Evolutionary conservation across 169 alveolate species (phyloP).

Genomic region (Plasmodium malariae): DNA sequence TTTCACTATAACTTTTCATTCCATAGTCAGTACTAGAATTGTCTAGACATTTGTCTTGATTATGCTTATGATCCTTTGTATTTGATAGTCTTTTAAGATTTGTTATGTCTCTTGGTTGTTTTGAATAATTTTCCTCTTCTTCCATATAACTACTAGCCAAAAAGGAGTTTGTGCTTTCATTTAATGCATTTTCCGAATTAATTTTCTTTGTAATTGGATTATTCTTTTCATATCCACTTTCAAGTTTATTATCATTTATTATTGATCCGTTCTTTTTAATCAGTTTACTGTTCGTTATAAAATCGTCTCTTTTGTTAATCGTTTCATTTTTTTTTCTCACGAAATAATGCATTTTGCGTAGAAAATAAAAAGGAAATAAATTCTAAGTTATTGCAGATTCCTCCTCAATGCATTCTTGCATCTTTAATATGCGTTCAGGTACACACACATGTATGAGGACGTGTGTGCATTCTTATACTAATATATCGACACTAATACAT

Average conservation of each 20-base stretch:
- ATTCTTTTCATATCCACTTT: neutral
- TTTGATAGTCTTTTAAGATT: neutral
- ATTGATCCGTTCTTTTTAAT: slow-evolving; percentile 17
- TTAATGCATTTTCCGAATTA: slow-evolving; percentile 1
- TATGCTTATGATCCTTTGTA: neutral
- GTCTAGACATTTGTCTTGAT: neutral
- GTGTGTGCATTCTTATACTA: neutral
- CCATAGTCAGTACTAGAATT: slow-evolving; percentile 30
- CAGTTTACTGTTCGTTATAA: slow-evolving; percentile 34
- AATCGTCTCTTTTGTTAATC: slow-evolving; percentile 35
- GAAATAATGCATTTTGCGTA: slow-evolving; percentile 45
- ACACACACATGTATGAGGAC: neutral
- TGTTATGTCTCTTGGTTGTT: neutral
- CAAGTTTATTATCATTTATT: slow-evolving; percentile 28
- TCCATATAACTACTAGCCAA: slow-evolving; percentile 15
- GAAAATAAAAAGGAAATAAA: neutral
- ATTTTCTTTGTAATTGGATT: neutral
- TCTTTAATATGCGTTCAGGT: neutral
- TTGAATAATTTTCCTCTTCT: neutral
- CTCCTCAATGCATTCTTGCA: no score
- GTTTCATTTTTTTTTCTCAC: slow-evolving; percentile 51
- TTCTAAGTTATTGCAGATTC: no score
- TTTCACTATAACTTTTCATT: slow-evolving; percentile 28
- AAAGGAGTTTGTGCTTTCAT: slow-evolving; percentile 50
- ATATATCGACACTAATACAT: neutral